These are phyloP conservation scores for Psilocybe subaeruginosa DNA, from an alignment of 768 basidiomycete genomes.

Conservation along the genomic window DNA sequence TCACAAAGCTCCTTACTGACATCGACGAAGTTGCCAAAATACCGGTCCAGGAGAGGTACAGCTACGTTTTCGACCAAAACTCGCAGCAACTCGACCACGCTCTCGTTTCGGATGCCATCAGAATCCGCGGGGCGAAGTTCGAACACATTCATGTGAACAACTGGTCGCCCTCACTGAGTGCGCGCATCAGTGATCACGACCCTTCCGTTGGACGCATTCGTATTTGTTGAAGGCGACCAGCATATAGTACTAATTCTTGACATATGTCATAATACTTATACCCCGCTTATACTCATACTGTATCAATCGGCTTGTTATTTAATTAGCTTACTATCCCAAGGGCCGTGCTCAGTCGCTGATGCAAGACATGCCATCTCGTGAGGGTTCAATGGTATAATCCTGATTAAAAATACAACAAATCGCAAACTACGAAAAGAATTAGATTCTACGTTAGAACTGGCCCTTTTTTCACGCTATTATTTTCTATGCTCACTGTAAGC, in stretches of 20 bases:
- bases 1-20: slow-evolving; percentile 44
- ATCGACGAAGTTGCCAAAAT: slow-evolving; percentile 54
- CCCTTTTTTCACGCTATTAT: no score
- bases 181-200: slow-evolving; percentile 61
- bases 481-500: no score
- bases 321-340: no score
- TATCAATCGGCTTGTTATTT: no score
- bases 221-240: slow-evolving; percentile 38
- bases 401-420: neutral
- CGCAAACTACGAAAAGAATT: no score
- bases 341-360: no score
- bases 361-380: no score
- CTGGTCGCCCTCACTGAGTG: slow-evolving; percentile 46
- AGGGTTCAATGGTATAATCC: neutral
- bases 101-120: slow-evolving; percentile 51
- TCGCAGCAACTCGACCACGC: slow-evolving; percentile 62
- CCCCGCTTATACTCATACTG: no score
- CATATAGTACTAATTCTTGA: neutral
- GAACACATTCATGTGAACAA: slow-evolving; percentile 68
- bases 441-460: no score
- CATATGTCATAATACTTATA: neutral
- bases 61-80: slow-evolving; percentile 64
- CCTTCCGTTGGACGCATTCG: slow-evolving; percentile 55
- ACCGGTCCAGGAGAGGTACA: slow-evolving; percentile 56
- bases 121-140: slow-evolving; percentile 41